Evolutionary conservation across 2,329 filamentous ascomycete species (phyloP).

Genomic region (Pseudogymnoascus sp.): DNA sequence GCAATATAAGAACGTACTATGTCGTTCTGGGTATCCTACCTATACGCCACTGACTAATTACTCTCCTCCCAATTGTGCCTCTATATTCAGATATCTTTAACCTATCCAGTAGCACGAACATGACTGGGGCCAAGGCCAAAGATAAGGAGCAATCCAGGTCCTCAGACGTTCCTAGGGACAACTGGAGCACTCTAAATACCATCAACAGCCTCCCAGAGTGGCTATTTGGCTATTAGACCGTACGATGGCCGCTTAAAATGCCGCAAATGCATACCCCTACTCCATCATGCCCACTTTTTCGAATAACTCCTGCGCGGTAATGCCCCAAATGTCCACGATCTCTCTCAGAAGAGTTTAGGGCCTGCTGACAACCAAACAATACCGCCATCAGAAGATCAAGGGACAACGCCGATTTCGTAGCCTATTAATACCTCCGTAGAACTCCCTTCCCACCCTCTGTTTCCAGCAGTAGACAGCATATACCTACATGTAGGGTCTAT

Average conservation of each 20-base stretch:
- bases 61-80: neutral
- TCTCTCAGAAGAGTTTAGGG: neutral
- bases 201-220: neutral
- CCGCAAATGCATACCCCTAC: neutral
- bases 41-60: neutral
- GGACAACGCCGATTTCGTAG: conserved; percentile 65
- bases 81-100: neutral
- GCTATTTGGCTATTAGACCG: neutral
- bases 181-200: neutral
- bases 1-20: neutral
- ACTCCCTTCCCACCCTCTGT: conserved; percentile 88
- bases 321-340: neutral
- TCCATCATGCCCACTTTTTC: neutral
- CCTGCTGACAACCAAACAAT: neutral
- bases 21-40: neutral
- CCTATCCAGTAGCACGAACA: neutral
- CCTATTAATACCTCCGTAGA: conserved; percentile 87
- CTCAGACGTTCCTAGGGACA: too few species aligned
- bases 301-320: neutral
- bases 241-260: neutral
- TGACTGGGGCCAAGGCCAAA: neutral
- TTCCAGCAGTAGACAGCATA: conserved; percentile 88
- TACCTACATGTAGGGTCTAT: conserved; percentile 83
- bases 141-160: neutral
- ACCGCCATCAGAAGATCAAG: neutral